Conservation (phyloP, 495 filamentous ascomycete genomes). For the Pseudomonodictys pantanalensis region DNA sequence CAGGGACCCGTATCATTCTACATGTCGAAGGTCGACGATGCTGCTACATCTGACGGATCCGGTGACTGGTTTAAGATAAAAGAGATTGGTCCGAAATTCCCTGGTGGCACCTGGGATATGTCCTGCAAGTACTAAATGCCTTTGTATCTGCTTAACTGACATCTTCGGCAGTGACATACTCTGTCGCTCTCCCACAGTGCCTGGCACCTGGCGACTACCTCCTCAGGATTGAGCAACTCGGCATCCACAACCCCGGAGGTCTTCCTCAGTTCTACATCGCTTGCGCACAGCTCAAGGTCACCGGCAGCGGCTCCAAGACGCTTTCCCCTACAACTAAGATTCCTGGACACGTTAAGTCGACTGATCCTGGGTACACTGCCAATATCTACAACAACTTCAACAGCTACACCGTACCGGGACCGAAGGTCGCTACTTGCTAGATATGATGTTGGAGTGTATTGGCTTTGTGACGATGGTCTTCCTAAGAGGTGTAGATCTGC, state of each 20-base stretch:
- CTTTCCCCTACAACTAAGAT: constrained; percentile 37
- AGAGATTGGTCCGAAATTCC: constrained; percentile 36
- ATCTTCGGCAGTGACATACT: constrained; percentile 39
- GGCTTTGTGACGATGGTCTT: no score
- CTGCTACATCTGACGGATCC: constrained; percentile 26
- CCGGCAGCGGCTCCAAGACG: constrained; percentile 19
- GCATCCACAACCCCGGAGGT: constrained; percentile 55
- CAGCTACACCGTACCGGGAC: constrained; percentile 50
- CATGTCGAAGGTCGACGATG: constrained; percentile 35
- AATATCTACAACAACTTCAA: constrained; percentile 54
- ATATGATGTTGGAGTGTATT: not conserved
- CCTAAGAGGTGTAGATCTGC: no score
- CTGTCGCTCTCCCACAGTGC: constrained; percentile 27
- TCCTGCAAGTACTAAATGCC: constrained; percentile 3
- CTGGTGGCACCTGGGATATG: constrained; percentile 27
- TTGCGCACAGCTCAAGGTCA: constrained; percentile 32
- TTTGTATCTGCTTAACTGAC: not conserved
- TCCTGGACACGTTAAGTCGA: constrained; percentile 54
- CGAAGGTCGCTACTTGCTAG: constrained; percentile 40
- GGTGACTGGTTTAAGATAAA: constrained; percentile 36
- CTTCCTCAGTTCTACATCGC: constrained; percentile 51
- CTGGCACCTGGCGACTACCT: constrained; percentile 33
- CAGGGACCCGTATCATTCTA: constrained; percentile 56
- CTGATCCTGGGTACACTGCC: constrained; percentile 54
- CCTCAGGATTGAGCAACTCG: constrained; percentile 34